Percentiles rank a stretch among this genome's conserved stretches.
Conservation (phyloP, 768 basidiomycete genomes). For the Pisolithus albus region DNA sequence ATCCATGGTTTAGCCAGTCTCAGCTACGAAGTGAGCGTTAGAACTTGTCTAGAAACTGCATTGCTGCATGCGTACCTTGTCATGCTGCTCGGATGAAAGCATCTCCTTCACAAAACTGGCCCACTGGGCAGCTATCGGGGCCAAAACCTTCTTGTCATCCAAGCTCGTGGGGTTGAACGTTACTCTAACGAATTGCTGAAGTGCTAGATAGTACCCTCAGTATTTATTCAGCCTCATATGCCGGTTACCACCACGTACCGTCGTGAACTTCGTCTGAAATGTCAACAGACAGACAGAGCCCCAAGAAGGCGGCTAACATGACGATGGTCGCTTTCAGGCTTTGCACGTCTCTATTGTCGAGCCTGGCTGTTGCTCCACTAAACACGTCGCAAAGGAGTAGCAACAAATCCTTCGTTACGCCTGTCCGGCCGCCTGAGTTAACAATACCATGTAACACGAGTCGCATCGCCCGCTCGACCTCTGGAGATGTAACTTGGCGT, state of each 20-base stretch:
- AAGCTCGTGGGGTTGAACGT: slow-evolving; percentile 31
- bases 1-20: slow-evolving; percentile 40
- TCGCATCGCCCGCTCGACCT: slow-evolving; percentile 31
- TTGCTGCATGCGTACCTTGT: slow-evolving; percentile 6
- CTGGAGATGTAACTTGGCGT: slow-evolving; percentile 15
- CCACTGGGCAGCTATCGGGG: slow-evolving; percentile 43
- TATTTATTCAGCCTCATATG: background rate
- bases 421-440: slow-evolving; percentile 13
- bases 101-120: slow-evolving; percentile 9
- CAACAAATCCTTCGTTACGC: slow-evolving; percentile 28
- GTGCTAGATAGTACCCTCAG: slow-evolving; percentile 26
- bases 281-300: slow-evolving; percentile 27
- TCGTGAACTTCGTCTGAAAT: slow-evolving; percentile 23
- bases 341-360: slow-evolving; percentile 27
- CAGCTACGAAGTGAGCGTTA: slow-evolving; percentile 7
- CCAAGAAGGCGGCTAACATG: slow-evolving; percentile 28
- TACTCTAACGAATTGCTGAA: slow-evolving; percentile 34
- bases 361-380: slow-evolving; percentile 14
- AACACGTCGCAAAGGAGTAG: slow-evolving; percentile 35
- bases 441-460: slow-evolving; percentile 33
- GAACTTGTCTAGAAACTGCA: background rate
- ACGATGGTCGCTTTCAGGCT: slow-evolving; percentile 38
- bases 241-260: slow-evolving; percentile 22
- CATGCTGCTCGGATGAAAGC: slow-evolving; percentile 7
- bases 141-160: slow-evolving; percentile 35